Base-by-base conservation (phyloP, 2,329 filamentous ascomycete genomes). In the Cladosporium austrohemisphaericum region DNA sequence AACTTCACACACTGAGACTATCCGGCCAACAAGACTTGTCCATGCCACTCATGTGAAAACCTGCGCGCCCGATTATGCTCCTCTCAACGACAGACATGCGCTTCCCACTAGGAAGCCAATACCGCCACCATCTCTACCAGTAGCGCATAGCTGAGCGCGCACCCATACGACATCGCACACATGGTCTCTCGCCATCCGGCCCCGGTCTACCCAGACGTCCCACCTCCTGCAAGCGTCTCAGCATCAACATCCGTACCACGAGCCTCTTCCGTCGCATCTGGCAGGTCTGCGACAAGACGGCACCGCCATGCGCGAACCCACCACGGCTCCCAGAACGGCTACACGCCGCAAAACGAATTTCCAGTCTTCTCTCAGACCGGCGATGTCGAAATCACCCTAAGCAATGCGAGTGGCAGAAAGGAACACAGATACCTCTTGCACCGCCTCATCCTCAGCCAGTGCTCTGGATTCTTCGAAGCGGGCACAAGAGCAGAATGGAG, bases 391-490 rank as follows among this genome's bases (percentile, higher is more conserved):
- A 90, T 97, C 55, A 65, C 92, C 49, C 80, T 96, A 61, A 79
- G 55, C 14, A 66, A 56, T 29, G 77, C 63, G 78, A 70, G 81
- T 11, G 79, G 85, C 46, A 77, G 80, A 54, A 81, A 83, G 63
- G 86, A 93, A 69, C 87, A 88, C 65, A 79, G 86, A 53, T 97
- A 96, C 66, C 76, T 96, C 38, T 77, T 97, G 50, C 92, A 97
- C 71, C 79, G 84, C 52, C 79, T 96, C 62, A 95, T 92, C 32
- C 74, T 97, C 57, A 84, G 87, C 25, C 87, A 94, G 68, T 95
- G 87, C 63, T 95, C 90, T 5, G 90, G 89, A 13, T 96, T 95
- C 74, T 97, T 97, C 65, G 88, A 95, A 68, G 86, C 87, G 19
- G 88, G 57, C 3, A 65, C 58, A 32, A 51, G 61, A 40, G 57